Evolutionary conservation across 2,329 filamentous ascomycete species (phyloP).

Genomic region (Hypoxylon sp.): DNA sequence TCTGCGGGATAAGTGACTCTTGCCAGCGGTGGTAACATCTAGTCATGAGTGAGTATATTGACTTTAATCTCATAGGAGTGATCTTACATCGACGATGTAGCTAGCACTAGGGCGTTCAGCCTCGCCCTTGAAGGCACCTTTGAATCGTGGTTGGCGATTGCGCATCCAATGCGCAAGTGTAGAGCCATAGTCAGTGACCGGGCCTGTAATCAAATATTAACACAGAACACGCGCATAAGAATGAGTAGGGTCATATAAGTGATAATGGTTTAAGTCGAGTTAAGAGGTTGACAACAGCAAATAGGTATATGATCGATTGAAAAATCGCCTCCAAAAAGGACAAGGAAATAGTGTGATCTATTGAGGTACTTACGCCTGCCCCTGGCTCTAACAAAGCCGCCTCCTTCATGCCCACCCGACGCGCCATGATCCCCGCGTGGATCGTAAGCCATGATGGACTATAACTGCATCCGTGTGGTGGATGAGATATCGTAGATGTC

Average conservation of each 20-base stretch:
- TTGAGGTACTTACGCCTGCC: conserved; percentile 64
- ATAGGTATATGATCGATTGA: neutral
- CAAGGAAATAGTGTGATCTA: conserved; percentile 15
- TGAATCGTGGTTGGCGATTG: conserved; percentile 82
- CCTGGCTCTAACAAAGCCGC: conserved; percentile 64
- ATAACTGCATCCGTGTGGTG: conserved; percentile 36
- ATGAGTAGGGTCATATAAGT: conserved; percentile 6
- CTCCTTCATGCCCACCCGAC: conserved; percentile 58
- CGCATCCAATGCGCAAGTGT: conserved; percentile 94
- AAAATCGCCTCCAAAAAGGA: neutral
- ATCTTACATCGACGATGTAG: conserved; percentile 87
- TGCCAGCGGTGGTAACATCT: conserved; percentile 91
- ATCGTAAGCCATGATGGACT: conserved; percentile 66
- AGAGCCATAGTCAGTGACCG: conserved; percentile 93
- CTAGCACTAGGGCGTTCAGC: conserved; percentile 87
- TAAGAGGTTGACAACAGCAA: neutral
- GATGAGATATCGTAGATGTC: neutral
- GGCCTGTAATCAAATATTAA: conserved; percentile 68
- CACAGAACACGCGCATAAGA: conserved; percentile 6
- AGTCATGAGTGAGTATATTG: conserved; percentile 38
- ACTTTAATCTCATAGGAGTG: conserved; percentile 31
- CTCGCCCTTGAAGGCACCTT: conserved; percentile 79
- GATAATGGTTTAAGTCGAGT: neutral
- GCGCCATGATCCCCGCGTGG: conserved; percentile 66
- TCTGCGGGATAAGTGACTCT: conserved; percentile 82